A percentile compares a stretch with the other conserved stretches of the same genome.
Evolutionary conservation across 768 basidiomycete species (phyloP).

Genomic region (Serpula lacrymans): DNA sequence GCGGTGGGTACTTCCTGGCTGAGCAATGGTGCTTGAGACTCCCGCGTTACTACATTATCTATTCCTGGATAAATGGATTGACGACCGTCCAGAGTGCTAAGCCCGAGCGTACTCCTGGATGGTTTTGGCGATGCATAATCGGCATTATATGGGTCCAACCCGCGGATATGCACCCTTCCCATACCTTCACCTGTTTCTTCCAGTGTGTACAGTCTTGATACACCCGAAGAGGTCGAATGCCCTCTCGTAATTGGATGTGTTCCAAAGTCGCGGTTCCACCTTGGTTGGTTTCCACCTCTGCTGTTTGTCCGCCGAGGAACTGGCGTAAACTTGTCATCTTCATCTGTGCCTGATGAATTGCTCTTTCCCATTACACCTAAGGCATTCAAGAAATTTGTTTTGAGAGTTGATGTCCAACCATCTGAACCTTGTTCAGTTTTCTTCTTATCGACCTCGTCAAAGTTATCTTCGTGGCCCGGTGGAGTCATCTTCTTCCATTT

Average conservation of each 20-base stretch:
- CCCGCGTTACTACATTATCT: slow-evolving; percentile 5
- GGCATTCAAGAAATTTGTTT: slow-evolving; percentile 43
- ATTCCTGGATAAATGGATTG: slow-evolving; percentile 8
- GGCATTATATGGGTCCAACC: no score
- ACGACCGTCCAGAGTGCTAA: slow-evolving; percentile 5
- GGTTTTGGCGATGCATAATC: slow-evolving; percentile 8
- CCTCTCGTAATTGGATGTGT: slow-evolving; percentile 10
- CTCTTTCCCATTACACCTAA: slow-evolving; percentile 45
- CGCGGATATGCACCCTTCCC: slow-evolving; percentile 36
- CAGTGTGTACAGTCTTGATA: slow-evolving; percentile 34
- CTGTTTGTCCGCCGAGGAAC: slow-evolving; percentile 16
- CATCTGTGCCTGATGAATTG: background rate
- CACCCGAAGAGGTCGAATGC: slow-evolving; percentile 8
- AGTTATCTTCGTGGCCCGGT: slow-evolving; percentile 20
- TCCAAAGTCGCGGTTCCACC: background rate
- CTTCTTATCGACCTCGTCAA: background rate
- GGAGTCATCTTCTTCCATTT: slow-evolving; percentile 19
- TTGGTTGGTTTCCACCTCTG: slow-evolving; percentile 1
- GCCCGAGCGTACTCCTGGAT: background rate
- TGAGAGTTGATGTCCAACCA: slow-evolving; percentile 42
- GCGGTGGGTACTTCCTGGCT: background rate
- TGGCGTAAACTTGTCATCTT: slow-evolving; percentile 22
- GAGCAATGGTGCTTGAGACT: slow-evolving; percentile 13
- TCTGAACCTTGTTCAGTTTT: no score
- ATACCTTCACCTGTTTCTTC: slow-evolving; percentile 38